These are phyloP conservation scores for Coniella lustricola DNA, from an alignment of 2,329 filamentous ascomycete genomes.

Conservation along the genomic window DNA sequence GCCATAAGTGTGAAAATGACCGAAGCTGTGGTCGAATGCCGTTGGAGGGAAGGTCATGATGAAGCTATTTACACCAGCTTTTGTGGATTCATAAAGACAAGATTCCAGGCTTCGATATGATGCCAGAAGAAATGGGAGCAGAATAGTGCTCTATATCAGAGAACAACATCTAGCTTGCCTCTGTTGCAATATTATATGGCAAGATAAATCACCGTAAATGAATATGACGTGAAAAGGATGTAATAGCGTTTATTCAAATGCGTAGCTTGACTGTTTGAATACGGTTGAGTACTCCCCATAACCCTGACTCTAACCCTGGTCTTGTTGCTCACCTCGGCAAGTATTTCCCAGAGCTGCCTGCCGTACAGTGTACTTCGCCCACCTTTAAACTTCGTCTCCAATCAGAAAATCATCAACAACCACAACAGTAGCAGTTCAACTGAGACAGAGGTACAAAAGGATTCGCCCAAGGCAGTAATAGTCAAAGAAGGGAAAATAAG, in stretches of 20 bases:
- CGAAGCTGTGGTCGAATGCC: conserved; percentile 42
- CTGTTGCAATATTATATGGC: too few relatives aligned
- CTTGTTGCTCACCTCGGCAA: background rate
- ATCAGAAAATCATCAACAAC: background rate
- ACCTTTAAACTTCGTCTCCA: background rate
- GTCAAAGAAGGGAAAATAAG: background rate
- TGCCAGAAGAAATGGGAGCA: too few relatives aligned
- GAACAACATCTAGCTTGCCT: too few relatives aligned
- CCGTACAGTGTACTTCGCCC: background rate
- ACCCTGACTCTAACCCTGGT: background rate
- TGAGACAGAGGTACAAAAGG: too few relatives aligned
- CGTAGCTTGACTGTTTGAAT: too few relatives aligned
- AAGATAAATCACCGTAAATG: too few relatives aligned
- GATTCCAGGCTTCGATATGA: conserved; percentile 23
- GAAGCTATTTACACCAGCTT: conserved; percentile 78
- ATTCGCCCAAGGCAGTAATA: background rate
- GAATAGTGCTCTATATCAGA: too few relatives aligned
- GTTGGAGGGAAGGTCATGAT: conserved; percentile 73
- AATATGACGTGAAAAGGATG: too few relatives aligned
- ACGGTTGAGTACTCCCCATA: too few relatives aligned
- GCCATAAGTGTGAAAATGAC: conserved; percentile 34
- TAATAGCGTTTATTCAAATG: too few relatives aligned
- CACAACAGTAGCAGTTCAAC: background rate
- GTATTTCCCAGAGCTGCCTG: background rate
- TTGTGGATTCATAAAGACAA: conserved; percentile 66